A percentile compares a stretch with the other conserved stretches of the same genome.
phyloP scores from a whole-genome alignment of 305 asterid genomes.

The Fraxinus platypoda region DNA sequence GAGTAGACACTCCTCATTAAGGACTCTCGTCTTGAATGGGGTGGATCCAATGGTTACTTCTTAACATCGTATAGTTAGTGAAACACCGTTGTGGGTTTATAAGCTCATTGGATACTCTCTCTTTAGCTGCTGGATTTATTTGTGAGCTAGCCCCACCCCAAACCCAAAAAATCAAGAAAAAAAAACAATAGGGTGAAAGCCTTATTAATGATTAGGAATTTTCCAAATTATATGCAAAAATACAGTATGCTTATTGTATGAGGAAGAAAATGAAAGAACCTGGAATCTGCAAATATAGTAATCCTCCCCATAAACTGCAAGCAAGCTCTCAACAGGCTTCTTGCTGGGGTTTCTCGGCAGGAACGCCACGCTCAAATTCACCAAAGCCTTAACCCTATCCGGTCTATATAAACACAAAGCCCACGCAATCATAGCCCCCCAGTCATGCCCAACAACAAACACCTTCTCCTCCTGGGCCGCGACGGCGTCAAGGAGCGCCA shows the following conservation, averaged over 20 bases:
- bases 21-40: too few relatives aligned
- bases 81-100: too few relatives aligned
- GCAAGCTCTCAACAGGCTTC: slow-evolving; percentile 17
- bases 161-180: too few relatives aligned
- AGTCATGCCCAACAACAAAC: slow-evolving; percentile 63
- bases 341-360: slow-evolving; percentile 25
- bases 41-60: too few relatives aligned
- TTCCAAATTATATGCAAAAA: neutral
- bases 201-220: neutral
- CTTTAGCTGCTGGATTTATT: too few relatives aligned
- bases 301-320: slow-evolving; percentile 37
- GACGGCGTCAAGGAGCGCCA: neutral
- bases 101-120: too few relatives aligned
- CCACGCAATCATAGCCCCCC: slow-evolving; percentile 49
- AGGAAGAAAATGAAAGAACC: slow-evolving; percentile 22
- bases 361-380: slow-evolving; percentile 31
- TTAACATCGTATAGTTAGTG: too few relatives aligned
- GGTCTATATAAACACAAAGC: slow-evolving; percentile 36
- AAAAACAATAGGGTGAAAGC: neutral
- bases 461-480: slow-evolving; percentile 34
- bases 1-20: too few relatives aligned
- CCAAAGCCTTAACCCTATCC: slow-evolving; percentile 40
- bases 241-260: too few relatives aligned
- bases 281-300: slow-evolving; percentile 35
- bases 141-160: too few relatives aligned